Percentiles rank a stretch among this genome's conserved stretches.
These are phyloP conservation scores for Trametes villosa DNA, from an alignment of 768 basidiomycete genomes.

Conservation along the genomic window DNA sequence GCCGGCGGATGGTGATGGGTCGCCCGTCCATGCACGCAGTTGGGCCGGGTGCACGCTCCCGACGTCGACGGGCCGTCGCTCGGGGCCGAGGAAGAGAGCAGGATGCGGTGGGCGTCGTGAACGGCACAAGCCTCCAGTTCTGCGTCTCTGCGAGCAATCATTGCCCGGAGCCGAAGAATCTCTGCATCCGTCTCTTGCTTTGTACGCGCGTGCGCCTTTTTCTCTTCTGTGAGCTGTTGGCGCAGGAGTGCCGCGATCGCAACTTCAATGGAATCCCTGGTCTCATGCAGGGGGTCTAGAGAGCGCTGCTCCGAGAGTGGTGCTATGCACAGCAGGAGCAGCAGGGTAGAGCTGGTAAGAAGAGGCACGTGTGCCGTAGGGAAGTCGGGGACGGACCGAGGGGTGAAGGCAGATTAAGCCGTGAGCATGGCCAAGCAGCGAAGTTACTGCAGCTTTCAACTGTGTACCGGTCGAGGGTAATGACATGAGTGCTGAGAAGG, in stretches of 20 bases:
- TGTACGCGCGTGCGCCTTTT: constrained; percentile 45
- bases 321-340: neutral
- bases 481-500: constrained; percentile 5
- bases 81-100: neutral
- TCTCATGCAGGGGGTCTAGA: constrained; percentile 13
- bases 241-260: constrained; percentile 47
- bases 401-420: constrained; percentile 44
- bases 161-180: constrained; percentile 52
- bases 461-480: constrained; percentile 13
- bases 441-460: constrained; percentile 52
- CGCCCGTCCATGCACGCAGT: neutral
- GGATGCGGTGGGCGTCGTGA: constrained; percentile 6
- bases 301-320: neutral
- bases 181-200: constrained; percentile 45
- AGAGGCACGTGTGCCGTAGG: neutral
- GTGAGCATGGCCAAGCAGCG: constrained; percentile 50
- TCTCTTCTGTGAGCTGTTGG: constrained; percentile 49
- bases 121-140: constrained; percentile 49
- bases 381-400: constrained; percentile 42
- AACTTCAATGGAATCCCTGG: constrained; percentile 34
- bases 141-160: constrained; percentile 59
- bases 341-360: neutral
- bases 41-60: neutral
- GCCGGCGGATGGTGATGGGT: neutral
- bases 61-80: neutral